Conservation (phyloP, 768 basidiomycete genomes). For the Trametes cinnabarina region DNA sequence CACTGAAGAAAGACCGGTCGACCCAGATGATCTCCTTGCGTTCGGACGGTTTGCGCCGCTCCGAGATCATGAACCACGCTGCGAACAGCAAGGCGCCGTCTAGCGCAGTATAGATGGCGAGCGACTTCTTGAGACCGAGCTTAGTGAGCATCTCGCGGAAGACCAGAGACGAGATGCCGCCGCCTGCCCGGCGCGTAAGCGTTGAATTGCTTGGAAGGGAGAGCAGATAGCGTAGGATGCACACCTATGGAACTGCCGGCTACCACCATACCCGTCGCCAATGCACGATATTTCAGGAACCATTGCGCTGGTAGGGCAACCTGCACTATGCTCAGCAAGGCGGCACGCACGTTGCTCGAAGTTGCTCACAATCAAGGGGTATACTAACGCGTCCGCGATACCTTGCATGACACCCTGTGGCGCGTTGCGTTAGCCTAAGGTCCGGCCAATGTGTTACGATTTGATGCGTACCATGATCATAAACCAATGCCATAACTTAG, state of each 20-base stretch:
- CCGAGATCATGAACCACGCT: constrained; percentile 22
- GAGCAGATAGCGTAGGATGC: neutral
- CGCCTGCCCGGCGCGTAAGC: constrained; percentile 7
- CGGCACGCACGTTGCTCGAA: neutral
- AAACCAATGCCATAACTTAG: constrained; percentile 26
- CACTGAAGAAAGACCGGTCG: constrained; percentile 22
- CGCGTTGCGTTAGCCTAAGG: neutral
- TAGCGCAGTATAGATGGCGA: constrained; percentile 22
- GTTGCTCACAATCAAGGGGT: constrained; percentile 19
- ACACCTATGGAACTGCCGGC: constrained; percentile 27
- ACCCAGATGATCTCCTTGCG: constrained; percentile 21
- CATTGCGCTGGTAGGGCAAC: constrained; percentile 31
- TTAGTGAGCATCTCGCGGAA: constrained; percentile 20
- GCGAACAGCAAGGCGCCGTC: constrained; percentile 18
- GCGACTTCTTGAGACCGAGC: constrained; percentile 19
- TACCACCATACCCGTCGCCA: constrained; percentile 36
- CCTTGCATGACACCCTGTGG: constrained; percentile 21
- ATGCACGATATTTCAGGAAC: constrained; percentile 30
- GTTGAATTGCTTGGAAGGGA: too few relatives aligned
- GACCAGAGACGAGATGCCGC: constrained; percentile 24
- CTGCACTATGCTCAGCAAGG: neutral
- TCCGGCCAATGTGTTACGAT: neutral
- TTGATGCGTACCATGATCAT: constrained; percentile 15
- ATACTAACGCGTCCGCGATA: constrained; percentile 18
- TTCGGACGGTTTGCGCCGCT: constrained; percentile 12